phyloP scores from a whole-genome alignment of 1,139 yeast species.

The Hansenula sp. region DNA sequence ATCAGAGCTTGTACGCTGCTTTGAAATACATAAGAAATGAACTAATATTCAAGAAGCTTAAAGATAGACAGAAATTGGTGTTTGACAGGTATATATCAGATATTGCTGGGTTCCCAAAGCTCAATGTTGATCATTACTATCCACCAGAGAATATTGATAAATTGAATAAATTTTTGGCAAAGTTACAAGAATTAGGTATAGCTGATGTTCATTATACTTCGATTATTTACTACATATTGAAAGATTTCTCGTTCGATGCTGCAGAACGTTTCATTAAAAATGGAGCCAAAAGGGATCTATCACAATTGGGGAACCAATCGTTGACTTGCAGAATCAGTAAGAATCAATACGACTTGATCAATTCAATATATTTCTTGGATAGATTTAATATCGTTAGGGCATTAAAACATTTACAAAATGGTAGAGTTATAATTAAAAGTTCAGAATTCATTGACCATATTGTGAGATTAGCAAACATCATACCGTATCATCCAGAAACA shows the following conservation, averaged over 20 bases:
- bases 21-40: constrained; percentile 18
- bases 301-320: neutral
- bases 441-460: constrained; percentile 13
- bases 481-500: constrained; percentile 16
- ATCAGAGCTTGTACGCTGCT: constrained; percentile 17
- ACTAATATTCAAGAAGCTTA: constrained; percentile 12
- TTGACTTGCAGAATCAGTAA: constrained; percentile 6
- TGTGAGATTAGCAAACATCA: constrained; percentile 17
- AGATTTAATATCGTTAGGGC: constrained; percentile 18
- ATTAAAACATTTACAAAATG: constrained; percentile 10
- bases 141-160: constrained; percentile 20
- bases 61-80: constrained; percentile 9
- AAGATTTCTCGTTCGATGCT: constrained; percentile 15
- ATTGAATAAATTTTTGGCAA: constrained; percentile 10
- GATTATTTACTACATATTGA: constrained; percentile 18
- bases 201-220: constrained; percentile 7
- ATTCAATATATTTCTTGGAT: constrained; percentile 19
- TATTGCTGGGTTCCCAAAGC: constrained; percentile 6
- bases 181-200: constrained; percentile 7
- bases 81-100: constrained; percentile 19
- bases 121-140: constrained; percentile 10
- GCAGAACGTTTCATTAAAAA: constrained; percentile 15
- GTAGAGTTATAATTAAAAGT: constrained; percentile 4
- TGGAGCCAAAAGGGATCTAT: constrained; percentile 3
- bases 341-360: constrained; percentile 15